Evolutionary conservation across 306 rosid species (phyloP).

Genomic region (Quercus suber): DNA sequence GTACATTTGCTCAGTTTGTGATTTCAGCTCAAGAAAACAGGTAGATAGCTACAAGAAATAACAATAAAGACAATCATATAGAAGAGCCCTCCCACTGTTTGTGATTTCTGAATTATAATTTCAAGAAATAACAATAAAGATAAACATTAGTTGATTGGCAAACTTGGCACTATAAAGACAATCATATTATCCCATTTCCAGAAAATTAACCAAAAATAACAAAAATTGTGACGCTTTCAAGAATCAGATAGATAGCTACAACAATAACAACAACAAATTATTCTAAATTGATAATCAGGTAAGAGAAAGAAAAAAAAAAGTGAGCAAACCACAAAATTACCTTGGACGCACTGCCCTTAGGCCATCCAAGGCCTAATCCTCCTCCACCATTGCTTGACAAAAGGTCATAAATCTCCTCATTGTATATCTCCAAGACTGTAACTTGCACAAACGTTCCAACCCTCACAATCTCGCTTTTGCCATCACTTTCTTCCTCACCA

Average conservation of each 20-base stretch:
- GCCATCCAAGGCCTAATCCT: constrained; percentile 83
- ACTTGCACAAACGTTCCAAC: constrained; percentile 85
- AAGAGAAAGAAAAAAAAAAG: neutral
- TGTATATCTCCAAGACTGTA: constrained; percentile 89
- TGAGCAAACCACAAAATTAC: constrained; percentile 29
- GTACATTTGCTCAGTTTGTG: neutral
- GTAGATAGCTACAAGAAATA: neutral
- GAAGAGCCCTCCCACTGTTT: too few species aligned
- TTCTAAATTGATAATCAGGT: neutral
- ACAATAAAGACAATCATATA: too few species aligned
- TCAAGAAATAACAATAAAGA: too few species aligned
- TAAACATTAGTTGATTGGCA: too few species aligned
- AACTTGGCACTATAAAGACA: too few species aligned
- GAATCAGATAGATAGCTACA: neutral
- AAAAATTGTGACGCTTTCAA: neutral
- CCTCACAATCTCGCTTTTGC: constrained; percentile 28
- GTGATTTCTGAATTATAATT: too few species aligned
- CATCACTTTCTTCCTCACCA: constrained; percentile 36
- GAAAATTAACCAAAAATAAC: too few species aligned
- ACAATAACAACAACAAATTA: neutral
- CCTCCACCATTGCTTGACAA: constrained; percentile 67
- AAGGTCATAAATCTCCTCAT: constrained; percentile 93
- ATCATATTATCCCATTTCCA: too few species aligned
- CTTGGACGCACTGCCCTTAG: constrained; percentile 79
- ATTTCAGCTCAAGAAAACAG: neutral